Base-by-base conservation (phyloP, 1,284 basidiomycete genomes). In the Irpex lacteus region DNA sequence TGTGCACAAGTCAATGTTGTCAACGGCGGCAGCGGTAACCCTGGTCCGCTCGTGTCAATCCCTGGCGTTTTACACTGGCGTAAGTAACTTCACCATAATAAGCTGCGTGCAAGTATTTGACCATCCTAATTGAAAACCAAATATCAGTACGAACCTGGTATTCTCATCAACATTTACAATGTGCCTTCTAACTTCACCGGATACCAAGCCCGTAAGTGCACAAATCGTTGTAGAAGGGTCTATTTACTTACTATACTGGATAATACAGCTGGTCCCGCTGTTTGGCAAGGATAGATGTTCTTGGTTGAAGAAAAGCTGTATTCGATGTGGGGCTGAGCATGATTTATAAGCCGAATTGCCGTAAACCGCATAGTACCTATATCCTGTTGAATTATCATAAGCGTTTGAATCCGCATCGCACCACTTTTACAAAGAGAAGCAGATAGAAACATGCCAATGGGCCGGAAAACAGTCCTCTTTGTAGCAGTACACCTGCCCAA, bases 21-120 rank as follows among this genome's bases (percentile, higher is more conserved):
- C 49, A 73, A 74, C 68, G 76, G 77, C 15, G 77, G 77, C 38
- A 75, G 68, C 66, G 77, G 76, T 60, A 73, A 63, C 19, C 77
- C 71, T 36, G 71, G 68, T 9, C 77, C 77, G n/a, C 62, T 74
- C 32, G 77, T 77, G 21, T 69, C 73, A 8, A 74, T 77, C 63
- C 76, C 76, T 3, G 77, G 76, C 34, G 75, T n/a, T 74, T 15
- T 78, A 78, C 74, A 77, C 76, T 54, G 76, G 76, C 57, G 65
- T 69, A 60, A 58, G 67, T 70, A 56, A 18, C 40, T 78, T 18
- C 76, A 79, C 66, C 68, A 74, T 53, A 9, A 18, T 56, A 8
- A n/a, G 11, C 53, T 36, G 13, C 44, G 18, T 19, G 40, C 13
- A 26, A 26, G 26, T 26, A 26, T n/a, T 3, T 38, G 21, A 56